Percentiles rank a stretch among this genome's conserved stretches.
These are phyloP conservation scores for Epichloe aotearoae DNA, from an alignment of 2,329 filamentous ascomycete species.

Conservation along the genomic window DNA sequence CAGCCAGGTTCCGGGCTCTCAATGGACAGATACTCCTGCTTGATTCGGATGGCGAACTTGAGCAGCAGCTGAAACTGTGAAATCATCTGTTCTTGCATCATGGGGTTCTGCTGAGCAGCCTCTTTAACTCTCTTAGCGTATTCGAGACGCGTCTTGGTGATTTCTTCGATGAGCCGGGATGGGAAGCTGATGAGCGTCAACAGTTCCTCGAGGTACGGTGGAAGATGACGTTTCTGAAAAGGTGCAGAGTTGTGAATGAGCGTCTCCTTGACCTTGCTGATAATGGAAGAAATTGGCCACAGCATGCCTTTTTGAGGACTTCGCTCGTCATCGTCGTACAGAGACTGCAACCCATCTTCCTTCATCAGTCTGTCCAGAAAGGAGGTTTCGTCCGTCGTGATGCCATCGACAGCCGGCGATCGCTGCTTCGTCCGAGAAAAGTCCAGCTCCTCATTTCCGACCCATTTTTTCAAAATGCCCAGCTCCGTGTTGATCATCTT, in stretches of 20 bases:
- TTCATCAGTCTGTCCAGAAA: conserved; percentile 93
- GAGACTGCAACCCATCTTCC: conserved; percentile 82
- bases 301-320: conserved; percentile 59
- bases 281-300: conserved; percentile 68
- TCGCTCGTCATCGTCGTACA: conserved; percentile 57
- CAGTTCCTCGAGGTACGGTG: conserved; percentile 92
- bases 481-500: conserved; percentile 93
- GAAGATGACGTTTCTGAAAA: conserved; percentile 80
- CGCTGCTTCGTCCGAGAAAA: conserved; percentile 64
- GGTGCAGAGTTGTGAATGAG: conserved; percentile 74
- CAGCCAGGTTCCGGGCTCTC: conserved; percentile 81
- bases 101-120: conserved; percentile 75
- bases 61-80: conserved; percentile 88
- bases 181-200: conserved; percentile 96
- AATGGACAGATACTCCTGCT: conserved; percentile 73
- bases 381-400: conserved; percentile 73
- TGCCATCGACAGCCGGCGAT: conserved; percentile 50
- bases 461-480: conserved; percentile 84
- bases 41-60: conserved; percentile 83
- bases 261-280: conserved; percentile 85
- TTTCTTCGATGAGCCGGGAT: conserved; percentile 87
- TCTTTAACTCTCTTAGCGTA: conserved; percentile 96
- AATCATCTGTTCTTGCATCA: conserved; percentile 98
- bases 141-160: conserved; percentile 79
- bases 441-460: conserved; percentile 89